Evolutionary conservation across 805 yeast species (phyloP), one percentile per base, ranked within the genome.

Genomic region (Diddensiella caesifluorescens): DNA sequence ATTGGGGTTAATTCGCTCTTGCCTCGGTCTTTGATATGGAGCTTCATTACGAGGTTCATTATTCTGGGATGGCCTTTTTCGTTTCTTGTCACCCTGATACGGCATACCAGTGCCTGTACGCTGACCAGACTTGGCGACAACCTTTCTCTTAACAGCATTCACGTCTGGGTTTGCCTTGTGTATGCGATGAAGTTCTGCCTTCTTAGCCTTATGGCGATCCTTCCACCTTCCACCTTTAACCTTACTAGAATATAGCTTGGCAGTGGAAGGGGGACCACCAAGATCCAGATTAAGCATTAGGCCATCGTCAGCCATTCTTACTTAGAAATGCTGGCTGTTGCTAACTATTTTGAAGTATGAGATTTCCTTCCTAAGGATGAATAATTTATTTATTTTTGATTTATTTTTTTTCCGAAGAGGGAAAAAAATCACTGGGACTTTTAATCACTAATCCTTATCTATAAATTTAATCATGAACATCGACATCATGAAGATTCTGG

Each of bases 181-280:
- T n/a, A 29, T 13, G 7, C 32, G 32, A 6, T 13, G 28, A 20
- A 20, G 37, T 18, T 25, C 21, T n/a, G 50, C 67, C 52, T 57
- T 56, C 54, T 76, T 79, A 45, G 75, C 64, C 56, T 75, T 77
- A 52, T 92, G 68, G 48, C 95, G 73, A 44, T 86, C 94, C 53
- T 75, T 80, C 95, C 95, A 86, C 49, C 73, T 73, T 12, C 94
- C 95, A 27, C 90, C 90, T 2, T 74, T 67, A 3, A 38, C 29
- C 16, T 41, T 35, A 23, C 40, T 21, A 4, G 32, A 35, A 16
- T 32, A 21, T 2, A 27, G 31, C 3, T 45, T 40, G 2, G 32
- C 42, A 5, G 29, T 23, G n/a, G 50, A 7, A 18, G 22, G 2
- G 15, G 32, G 40, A 2, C 40, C 39, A 4, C 28, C 44, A 3